A percentile compares a stretch with the other conserved stretches of the same genome.
Evolutionary conservation across 768 basidiomycete species (phyloP).

Genomic region (Scleroderma bovista): DNA sequence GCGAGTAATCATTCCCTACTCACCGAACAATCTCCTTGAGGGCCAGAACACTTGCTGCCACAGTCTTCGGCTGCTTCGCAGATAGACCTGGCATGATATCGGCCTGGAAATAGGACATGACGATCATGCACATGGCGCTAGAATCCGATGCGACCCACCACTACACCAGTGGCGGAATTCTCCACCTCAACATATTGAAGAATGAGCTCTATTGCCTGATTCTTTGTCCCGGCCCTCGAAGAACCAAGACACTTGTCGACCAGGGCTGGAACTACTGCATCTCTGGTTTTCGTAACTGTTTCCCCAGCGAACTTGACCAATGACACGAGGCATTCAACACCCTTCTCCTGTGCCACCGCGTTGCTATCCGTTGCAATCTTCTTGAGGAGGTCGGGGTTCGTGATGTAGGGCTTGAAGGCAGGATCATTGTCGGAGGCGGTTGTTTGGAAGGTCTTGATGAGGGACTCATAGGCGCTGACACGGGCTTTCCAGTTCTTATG

Average conservation of each 20-base stretch:
- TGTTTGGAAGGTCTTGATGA: slow-evolving; percentile 81
- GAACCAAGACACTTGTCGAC: slow-evolving; percentile 97
- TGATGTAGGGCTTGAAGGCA: slow-evolving; percentile 85
- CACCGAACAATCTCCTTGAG: slow-evolving; percentile 85
- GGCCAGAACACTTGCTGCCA: slow-evolving; percentile 70
- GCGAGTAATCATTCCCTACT: slow-evolving; percentile 21
- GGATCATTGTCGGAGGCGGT: slow-evolving; percentile 93
- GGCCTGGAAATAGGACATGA: slow-evolving; percentile 40
- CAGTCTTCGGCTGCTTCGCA: slow-evolving; percentile 93
- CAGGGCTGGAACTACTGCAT: slow-evolving; percentile 79
- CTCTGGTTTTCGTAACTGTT: slow-evolving; percentile 73
- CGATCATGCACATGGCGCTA: slow-evolving; percentile 20
- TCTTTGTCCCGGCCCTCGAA: slow-evolving; percentile 83
- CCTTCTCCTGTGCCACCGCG: slow-evolving; percentile 97
- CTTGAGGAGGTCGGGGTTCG: slow-evolving; percentile 73
- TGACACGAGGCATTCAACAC: slow-evolving; percentile 80
- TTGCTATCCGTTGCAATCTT: slow-evolving; percentile 88
- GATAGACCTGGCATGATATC: slow-evolving; percentile 80
- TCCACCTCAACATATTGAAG: slow-evolving; percentile 93
- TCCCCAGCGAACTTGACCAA: slow-evolving; percentile 92
- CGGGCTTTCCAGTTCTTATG: slow-evolving; percentile 99
- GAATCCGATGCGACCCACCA: slow-evolving; percentile 55
- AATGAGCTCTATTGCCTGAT: slow-evolving; percentile 77
- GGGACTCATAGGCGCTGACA: slow-evolving; percentile 83
- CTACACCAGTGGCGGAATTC: slow-evolving; percentile 79